A percentile compares a stretch with the other conserved stretches of the same genome.
These are phyloP conservation scores for Trypanosoma melophagium DNA, from an alignment of 208 protist species.

Conservation along the genomic window DNA sequence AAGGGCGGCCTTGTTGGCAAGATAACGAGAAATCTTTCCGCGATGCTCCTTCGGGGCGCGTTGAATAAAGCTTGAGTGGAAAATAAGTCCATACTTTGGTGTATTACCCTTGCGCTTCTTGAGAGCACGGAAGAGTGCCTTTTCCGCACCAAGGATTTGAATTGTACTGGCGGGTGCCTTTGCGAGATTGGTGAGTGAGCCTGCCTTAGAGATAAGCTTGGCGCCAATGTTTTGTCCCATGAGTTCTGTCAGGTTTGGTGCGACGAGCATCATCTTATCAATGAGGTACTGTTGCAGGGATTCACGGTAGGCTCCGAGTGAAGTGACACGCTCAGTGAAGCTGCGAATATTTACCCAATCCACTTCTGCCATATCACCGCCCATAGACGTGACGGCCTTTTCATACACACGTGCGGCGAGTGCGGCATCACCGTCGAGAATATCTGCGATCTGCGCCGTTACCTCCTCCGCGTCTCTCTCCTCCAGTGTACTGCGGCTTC, in stretches of 20 bases:
- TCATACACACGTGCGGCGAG: slow-evolving; percentile 85
- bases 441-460: slow-evolving; percentile 68
- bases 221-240: slow-evolving; percentile 98
- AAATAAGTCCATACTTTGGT: slow-evolving; percentile 99
- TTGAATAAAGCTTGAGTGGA: slow-evolving; percentile 98
- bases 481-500: slow-evolving; percentile 73
- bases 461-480: slow-evolving; percentile 71
- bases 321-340: slow-evolving; percentile 94
- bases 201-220: slow-evolving; percentile 98
- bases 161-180: slow-evolving; percentile 99
- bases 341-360: slow-evolving; percentile 96
- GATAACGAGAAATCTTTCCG: slow-evolving; percentile 97
- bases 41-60: slow-evolving; percentile 97
- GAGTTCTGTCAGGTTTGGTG: slow-evolving; percentile 97
- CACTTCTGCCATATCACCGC: slow-evolving; percentile 93
- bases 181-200: slow-evolving; percentile 97
- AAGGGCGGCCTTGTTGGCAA: slow-evolving; percentile 98
- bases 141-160: slow-evolving; percentile 99
- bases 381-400: slow-evolving; percentile 96
- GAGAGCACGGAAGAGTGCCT: slow-evolving; percentile 99
- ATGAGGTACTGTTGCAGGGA: slow-evolving; percentile 95
- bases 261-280: slow-evolving; percentile 95
- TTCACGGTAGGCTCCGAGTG: slow-evolving; percentile 91
- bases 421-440: slow-evolving; percentile 83
- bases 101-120: slow-evolving; percentile 99